These are phyloP conservation scores for Trypanosoma scelopori DNA, from an alignment of 208 protist genomes.

Conservation along the genomic window DNA sequence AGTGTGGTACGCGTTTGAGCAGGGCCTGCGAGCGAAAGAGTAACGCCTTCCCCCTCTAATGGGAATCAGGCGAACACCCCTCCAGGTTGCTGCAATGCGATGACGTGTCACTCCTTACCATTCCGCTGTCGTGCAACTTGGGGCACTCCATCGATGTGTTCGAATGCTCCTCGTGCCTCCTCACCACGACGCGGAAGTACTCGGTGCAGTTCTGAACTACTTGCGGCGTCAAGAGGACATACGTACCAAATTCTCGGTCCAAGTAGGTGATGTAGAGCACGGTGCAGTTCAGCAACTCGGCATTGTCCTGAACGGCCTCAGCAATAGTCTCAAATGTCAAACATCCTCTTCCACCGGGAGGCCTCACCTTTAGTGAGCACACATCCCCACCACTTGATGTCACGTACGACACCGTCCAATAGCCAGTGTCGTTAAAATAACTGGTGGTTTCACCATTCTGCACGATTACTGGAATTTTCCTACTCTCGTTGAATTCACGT, in stretches of 20 bases:
- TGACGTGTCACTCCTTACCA: background rate
- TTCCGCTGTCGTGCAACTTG: background rate
- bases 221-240: constrained; percentile 17
- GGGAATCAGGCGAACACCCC: background rate
- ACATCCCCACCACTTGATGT: background rate
- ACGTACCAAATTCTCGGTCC: constrained; percentile 26
- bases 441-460: background rate
- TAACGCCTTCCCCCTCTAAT: background rate
- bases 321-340: constrained; percentile 15
- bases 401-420: constrained; percentile 22
- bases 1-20: background rate
- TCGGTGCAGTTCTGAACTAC: constrained; percentile 9
- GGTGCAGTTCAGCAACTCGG: background rate
- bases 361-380: constrained; percentile 1
- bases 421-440: constrained; percentile 1
- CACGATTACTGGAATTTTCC: no score
- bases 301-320: constrained; percentile 15
- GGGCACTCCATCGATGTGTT: background rate
- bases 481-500: no score
- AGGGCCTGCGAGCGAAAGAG: background rate
- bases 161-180: background rate
- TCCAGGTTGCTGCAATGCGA: background rate
- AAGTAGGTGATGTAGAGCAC: constrained; percentile 23
- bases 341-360: background rate
- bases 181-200: constrained; percentile 18